Evolutionary conservation across 2,329 filamentous ascomycete genomes (phyloP), one percentile per base, ranked within the genome.

Genomic region (Ceratocystis smalleyi): DNA sequence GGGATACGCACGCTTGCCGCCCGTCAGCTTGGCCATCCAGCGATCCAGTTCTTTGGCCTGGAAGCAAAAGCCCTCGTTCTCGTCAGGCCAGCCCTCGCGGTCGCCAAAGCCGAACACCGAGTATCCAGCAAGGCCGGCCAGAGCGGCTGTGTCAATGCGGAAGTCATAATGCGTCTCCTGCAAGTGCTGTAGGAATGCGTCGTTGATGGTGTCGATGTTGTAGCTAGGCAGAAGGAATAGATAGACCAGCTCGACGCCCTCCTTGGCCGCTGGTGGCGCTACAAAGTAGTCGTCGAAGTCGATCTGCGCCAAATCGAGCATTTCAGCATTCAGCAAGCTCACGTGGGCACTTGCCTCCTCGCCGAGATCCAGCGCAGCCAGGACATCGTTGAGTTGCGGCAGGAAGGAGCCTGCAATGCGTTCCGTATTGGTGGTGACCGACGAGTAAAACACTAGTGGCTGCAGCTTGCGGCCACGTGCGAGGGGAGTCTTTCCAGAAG

Each of bases 11-110:
- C 91, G 81, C 75, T 92, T 96, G 67, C 87, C 83, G 1, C 83
- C 86, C 0, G 91, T 96, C 70, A 99, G 76, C 72, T 91, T 95
- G n/a, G 92, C 91, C 88, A 99, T 89, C 92, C 94, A 97, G 72
- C 85, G 91, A 72, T 99, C 92, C 2, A 95, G 79, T 69, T 96
- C 86, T 71, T 86, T 88, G 1, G 92, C 92, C 72, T 97, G 92
- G 67, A 89, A 91, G 72, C 92, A 96, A 75, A 91, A 99, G 0
- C 92, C 92, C 69, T 94, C 88, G 66, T 86, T 83, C 74, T 96
- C 91, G 0, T 87, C 89, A 0, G 91, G 89, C 92, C 94, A 99
- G 65, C 88, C 90, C 72, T 95, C 89, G 67, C 82, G 84, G 72
- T 97, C 92, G 19, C 92, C 92, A 71, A 96, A 88, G 0, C 94